These are phyloP conservation scores for Podochytrium sp. DNA, from an alignment of 192 early-diverging fungal species.

Conservation along the genomic window DNA sequence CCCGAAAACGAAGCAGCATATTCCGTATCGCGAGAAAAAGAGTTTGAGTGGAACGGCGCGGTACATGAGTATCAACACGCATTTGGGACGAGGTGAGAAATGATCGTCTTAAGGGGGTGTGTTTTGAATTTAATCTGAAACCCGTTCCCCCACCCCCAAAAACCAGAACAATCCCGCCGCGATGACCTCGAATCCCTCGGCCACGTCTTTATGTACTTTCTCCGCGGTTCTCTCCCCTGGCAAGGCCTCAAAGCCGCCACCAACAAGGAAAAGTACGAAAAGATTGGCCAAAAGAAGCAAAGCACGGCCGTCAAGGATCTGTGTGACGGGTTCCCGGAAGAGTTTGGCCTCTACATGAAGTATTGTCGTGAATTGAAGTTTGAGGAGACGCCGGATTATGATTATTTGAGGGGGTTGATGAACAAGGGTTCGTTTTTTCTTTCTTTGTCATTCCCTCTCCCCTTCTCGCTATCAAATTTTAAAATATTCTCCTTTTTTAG, in stretches of 20 bases:
- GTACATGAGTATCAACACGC: constrained; percentile 99
- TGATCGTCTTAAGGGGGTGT: constrained; percentile 54
- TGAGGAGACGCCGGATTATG: constrained; percentile 96
- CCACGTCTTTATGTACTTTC: constrained; percentile 99
- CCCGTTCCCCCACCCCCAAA: constrained; percentile 64
- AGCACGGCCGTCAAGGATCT: constrained; percentile 87
- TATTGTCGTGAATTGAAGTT: constrained; percentile 92
- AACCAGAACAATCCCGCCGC: constrained; percentile 94
- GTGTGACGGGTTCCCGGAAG: constrained; percentile 89
- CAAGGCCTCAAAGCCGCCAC: constrained; percentile 98
- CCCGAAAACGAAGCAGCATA: constrained; percentile 95
- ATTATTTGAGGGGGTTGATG: constrained; percentile 86
- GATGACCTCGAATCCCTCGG: constrained; percentile 97
- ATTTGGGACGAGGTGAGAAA: constrained; percentile 82
- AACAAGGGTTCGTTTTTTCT: constrained; percentile 72
- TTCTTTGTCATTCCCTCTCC: constrained; percentile 85
- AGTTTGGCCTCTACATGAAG: constrained; percentile 87
- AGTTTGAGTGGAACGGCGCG: constrained; percentile 93
- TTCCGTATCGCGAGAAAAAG: constrained; percentile 97
- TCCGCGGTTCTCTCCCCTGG: constrained; percentile 93
- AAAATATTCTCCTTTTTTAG: constrained; percentile 24
- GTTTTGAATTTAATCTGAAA: constrained; percentile 13
- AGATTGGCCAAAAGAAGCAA: constrained; percentile 99
- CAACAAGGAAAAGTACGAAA: constrained; percentile 99
- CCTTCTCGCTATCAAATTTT: constrained; percentile 51